Evolutionary conservation across 805 yeast species (phyloP).

Genomic region (Cyberlindnera euphorbiae): DNA sequence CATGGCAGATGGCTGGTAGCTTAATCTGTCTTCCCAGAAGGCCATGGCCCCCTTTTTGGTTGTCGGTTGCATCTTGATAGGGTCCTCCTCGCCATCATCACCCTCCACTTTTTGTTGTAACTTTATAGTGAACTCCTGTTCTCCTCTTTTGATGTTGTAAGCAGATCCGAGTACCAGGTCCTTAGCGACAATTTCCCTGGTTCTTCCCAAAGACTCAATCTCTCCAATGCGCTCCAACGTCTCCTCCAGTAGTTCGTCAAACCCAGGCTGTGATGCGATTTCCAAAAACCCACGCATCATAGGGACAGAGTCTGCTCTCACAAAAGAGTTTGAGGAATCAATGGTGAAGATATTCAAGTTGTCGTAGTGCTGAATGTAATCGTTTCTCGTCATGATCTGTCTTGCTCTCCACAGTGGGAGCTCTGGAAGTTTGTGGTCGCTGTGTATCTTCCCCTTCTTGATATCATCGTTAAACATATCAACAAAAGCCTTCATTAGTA

Average conservation of each 20-base stretch:
- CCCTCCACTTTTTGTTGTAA: constrained; percentile 8
- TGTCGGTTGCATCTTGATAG: constrained; percentile 25
- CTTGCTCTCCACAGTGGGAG: constrained; percentile 80
- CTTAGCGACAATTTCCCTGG: constrained; percentile 69
- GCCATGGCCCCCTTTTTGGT: constrained; percentile 21
- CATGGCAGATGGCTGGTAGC: constrained; percentile 7
- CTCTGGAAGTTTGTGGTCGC: constrained; percentile 58
- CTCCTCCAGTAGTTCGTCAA: constrained; percentile 59
- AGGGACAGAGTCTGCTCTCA: constrained; percentile 77
- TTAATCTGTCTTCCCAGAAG: constrained; percentile 25
- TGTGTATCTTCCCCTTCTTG: constrained; percentile 1
- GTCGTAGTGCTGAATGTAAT: constrained; percentile 71
- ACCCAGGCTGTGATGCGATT: constrained; percentile 65
- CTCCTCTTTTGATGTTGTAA: constrained; percentile 30
- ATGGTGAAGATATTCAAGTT: constrained; percentile 75
- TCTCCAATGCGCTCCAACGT: constrained; percentile 66
- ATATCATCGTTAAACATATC: constrained; percentile 44
- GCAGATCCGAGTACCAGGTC: constrained; percentile 54
- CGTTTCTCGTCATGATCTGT: constrained; percentile 82
- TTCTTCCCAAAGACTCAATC: constrained; percentile 73
- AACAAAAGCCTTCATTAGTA: constrained; percentile 64
- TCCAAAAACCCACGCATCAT: constrained; percentile 90
- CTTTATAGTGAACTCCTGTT: constrained; percentile 12
- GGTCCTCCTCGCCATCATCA: constrained; percentile 20
- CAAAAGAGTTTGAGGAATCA: constrained; percentile 60